Percentiles rank a stretch among this genome's conserved stretches.
Conservation (phyloP, 768 basidiomycete species). For the Sarcodon sp. region DNA sequence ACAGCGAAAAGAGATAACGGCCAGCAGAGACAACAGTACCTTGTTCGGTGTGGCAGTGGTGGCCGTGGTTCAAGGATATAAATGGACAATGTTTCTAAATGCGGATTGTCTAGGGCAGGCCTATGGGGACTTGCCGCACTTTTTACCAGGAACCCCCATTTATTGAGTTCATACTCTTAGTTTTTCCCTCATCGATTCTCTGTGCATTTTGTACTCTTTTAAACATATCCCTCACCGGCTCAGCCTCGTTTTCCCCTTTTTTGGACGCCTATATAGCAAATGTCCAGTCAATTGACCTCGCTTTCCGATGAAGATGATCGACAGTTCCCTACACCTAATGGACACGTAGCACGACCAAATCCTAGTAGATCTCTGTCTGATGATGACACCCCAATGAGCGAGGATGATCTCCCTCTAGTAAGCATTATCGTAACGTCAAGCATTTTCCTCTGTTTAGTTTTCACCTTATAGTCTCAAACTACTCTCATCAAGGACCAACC, state of each 20-base stretch:
- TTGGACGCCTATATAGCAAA: conserved; percentile 8
- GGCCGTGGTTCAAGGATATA: background rate
- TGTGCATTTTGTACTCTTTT: conserved; percentile 4
- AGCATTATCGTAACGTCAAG: conserved; percentile 12
- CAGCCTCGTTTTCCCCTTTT: conserved; percentile 1
- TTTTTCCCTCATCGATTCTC: background rate
- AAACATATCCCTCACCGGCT: conserved; percentile 8
- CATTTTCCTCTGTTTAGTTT: conserved; percentile 1
- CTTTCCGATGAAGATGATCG: conserved; percentile 43
- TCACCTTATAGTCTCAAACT: conserved; percentile 38
- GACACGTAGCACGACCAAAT: conserved; percentile 9
- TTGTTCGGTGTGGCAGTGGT: background rate
- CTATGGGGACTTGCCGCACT: conserved; percentile 24
- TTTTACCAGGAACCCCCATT: conserved; percentile 14
- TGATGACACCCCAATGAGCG: conserved; percentile 41
- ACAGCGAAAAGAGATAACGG: background rate
- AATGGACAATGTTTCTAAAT: conserved; percentile 4
- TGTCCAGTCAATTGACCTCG: conserved; percentile 37
- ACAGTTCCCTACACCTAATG: conserved; percentile 17
- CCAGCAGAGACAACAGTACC: no score
- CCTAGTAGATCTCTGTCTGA: conserved; percentile 6
- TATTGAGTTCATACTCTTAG: background rate
- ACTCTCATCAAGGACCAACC: conserved; percentile 32
- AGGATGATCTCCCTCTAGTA: conserved; percentile 65
- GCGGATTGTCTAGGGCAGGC: conserved; percentile 49